phyloP scores from a whole-genome alignment of 257 asterid genomes.

The Osmanthus fragrans region DNA sequence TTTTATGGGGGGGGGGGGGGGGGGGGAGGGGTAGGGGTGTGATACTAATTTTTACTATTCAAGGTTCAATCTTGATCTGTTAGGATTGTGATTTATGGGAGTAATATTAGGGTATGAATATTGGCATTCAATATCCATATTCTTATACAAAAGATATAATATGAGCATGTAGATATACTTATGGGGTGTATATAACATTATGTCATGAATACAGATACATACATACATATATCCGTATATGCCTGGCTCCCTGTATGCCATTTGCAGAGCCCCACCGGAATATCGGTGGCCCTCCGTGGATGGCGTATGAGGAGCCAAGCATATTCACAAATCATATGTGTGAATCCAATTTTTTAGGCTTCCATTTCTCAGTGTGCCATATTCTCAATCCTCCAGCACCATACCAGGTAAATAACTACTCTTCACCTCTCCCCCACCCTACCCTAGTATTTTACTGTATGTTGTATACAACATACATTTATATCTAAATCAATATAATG shows the following conservation, averaged over 20 bases:
- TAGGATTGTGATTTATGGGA: background rate
- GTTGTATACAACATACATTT: no score
- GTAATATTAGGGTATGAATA: no score
- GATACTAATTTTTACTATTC: background rate
- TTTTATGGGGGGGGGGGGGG: no score
- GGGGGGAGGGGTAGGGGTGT: no score
- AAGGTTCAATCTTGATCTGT: conserved; percentile 29
- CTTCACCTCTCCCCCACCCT: background rate
- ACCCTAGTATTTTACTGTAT: background rate
- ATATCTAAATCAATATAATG: no score
- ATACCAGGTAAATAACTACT: conserved; percentile 29
- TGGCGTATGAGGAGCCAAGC: conserved; percentile 99
- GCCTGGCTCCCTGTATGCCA: conserved; percentile 99
- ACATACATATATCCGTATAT: conserved; percentile 39
- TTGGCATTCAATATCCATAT: no score
- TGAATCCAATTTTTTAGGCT: background rate
- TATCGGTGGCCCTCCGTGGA: conserved; percentile 75
- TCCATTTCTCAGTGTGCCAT: background rate
- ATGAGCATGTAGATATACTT: no score
- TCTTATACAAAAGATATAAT: no score
- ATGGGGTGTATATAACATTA: no score
- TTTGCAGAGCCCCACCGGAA: conserved; percentile 73
- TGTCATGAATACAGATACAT: no score
- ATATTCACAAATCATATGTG: conserved; percentile 37
- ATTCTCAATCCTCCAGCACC: background rate